Evolutionary conservation across 78 protist genomes (phyloP).

Genomic region (Cyanophora paradoxa): DNA sequence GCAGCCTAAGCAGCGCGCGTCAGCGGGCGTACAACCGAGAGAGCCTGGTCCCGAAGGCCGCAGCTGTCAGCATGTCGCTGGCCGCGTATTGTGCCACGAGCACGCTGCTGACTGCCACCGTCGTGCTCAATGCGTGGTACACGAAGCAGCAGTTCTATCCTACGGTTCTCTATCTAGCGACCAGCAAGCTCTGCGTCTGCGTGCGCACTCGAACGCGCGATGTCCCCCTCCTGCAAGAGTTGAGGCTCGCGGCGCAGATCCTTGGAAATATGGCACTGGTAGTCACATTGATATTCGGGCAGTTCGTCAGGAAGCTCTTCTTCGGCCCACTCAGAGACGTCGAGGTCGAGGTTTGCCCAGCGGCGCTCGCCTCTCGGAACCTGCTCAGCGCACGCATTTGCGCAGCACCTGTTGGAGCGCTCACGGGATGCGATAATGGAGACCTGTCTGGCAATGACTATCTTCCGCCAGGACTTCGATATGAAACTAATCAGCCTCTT

Average conservation of each 20-base stretch:
- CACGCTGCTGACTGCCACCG: conserved; percentile 20
- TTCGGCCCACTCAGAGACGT: conserved; percentile 47
- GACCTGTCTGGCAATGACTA: conserved; percentile 79
- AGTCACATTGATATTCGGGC: conserved; percentile 28
- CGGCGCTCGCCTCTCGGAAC: background rate
- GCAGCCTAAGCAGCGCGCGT: no score
- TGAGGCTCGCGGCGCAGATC: background rate
- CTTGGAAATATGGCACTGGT: conserved; percentile 40
- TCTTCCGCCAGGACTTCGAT: conserved; percentile 79
- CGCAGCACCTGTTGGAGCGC: conserved; percentile 42
- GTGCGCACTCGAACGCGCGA: no score
- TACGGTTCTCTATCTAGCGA: conserved; percentile 36
- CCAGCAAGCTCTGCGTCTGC: conserved; percentile 28
- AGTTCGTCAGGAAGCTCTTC: conserved; percentile 13
- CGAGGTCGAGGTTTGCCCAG: conserved; percentile 45
- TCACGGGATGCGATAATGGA: conserved; percentile 74
- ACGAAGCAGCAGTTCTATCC: conserved; percentile 55
- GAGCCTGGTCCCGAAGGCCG: no score
- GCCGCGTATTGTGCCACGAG: no score
- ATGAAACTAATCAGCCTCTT: conserved; percentile 50
- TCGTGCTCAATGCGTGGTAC: conserved; percentile 23
- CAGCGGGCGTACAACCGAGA: no score
- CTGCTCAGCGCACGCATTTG: background rate
- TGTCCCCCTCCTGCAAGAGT: background rate
- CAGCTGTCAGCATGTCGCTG: no score